Conservation (phyloP, 2,329 filamentous ascomycete species). For the Graphilbum fragrans region DNA sequence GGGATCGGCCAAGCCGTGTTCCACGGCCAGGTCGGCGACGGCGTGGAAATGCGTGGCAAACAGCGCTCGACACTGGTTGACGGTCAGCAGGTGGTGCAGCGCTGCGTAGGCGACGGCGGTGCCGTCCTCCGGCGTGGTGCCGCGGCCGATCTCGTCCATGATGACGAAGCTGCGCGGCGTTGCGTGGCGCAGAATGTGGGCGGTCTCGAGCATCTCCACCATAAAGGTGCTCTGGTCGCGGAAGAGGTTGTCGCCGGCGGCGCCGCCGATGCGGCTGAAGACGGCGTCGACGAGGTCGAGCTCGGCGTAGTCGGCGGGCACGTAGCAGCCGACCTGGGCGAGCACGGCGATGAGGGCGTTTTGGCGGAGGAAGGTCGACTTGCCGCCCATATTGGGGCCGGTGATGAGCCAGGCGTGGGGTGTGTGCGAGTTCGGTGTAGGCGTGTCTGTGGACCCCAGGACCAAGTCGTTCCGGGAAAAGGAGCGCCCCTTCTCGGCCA, state of each 20-base stretch:
- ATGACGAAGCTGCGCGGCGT: conserved; percentile 82
- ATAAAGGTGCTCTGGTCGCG: conserved; percentile 95
- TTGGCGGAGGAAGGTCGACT: conserved; percentile 90
- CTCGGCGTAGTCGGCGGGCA: conserved; percentile 76
- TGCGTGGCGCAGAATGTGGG: conserved; percentile 74
- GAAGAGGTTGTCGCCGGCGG: conserved; percentile 69
- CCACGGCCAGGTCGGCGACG: conserved; percentile 62
- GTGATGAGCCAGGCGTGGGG: conserved; percentile 57
- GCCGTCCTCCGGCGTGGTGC: conserved; percentile 88
- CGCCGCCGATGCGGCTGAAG: conserved; percentile 85
- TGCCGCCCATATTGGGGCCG: conserved; percentile 96
- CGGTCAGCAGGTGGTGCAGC: conserved; percentile 67
- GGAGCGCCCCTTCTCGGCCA: conserved; percentile 53
- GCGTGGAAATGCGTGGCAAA: conserved; percentile 95
- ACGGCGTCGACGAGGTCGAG: conserved; percentile 92
- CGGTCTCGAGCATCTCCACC: conserved; percentile 98
- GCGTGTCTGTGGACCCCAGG: conserved; percentile 26
- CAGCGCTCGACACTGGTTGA: conserved; percentile 67
- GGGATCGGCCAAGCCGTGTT: conserved; percentile 26
- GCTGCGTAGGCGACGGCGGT: conserved; percentile 82
- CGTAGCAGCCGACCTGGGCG: conserved; percentile 84
- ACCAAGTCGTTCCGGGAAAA: conserved; percentile 59
- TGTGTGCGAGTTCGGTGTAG: conserved; percentile 36
- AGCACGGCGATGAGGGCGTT: conserved; percentile 91
- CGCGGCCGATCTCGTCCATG: conserved; percentile 95